A percentile compares a stretch with the other conserved stretches of the same genome.
Conservation (phyloP, 257 asterid genomes). For the Nicotiana obtusifolia region DNA sequence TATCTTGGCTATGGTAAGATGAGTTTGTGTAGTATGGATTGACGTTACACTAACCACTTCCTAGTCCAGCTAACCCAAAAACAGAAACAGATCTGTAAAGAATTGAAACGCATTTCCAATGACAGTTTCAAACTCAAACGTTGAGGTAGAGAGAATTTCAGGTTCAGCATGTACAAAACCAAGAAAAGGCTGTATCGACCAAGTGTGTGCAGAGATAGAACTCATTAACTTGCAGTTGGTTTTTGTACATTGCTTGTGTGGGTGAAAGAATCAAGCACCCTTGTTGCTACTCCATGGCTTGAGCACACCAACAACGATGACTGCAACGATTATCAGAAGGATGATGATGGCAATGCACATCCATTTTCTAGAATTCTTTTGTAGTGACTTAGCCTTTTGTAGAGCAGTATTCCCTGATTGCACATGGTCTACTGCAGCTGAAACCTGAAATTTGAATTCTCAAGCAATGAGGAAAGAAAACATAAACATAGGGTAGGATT, state of each 20-base stretch:
- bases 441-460: conserved; percentile 46
- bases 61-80: neutral
- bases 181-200: neutral
- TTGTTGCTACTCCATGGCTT: conserved; percentile 84
- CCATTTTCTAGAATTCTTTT: conserved; percentile 84
- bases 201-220: neutral
- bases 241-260: neutral
- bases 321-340: conserved; percentile 63
- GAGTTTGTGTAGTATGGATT: neutral
- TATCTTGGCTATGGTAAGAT: neutral
- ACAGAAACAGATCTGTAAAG: neutral
- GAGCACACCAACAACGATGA: conserved; percentile 82
- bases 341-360: conserved; percentile 81
- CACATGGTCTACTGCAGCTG: conserved; percentile 91
- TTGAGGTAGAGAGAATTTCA: neutral
- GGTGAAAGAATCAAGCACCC: conserved; percentile 41
- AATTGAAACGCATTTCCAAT: neutral
- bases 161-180: neutral
- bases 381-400: conserved; percentile 77
- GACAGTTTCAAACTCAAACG: neutral
- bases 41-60: neutral
- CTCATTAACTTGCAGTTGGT: neutral
- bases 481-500: neutral
- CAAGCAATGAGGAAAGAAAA: neutral
- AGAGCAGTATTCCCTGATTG: conserved; percentile 85